These are phyloP conservation scores for Prinsepia uniflora DNA, from an alignment of 306 rosid genomes.

Conservation along the genomic window DNA sequence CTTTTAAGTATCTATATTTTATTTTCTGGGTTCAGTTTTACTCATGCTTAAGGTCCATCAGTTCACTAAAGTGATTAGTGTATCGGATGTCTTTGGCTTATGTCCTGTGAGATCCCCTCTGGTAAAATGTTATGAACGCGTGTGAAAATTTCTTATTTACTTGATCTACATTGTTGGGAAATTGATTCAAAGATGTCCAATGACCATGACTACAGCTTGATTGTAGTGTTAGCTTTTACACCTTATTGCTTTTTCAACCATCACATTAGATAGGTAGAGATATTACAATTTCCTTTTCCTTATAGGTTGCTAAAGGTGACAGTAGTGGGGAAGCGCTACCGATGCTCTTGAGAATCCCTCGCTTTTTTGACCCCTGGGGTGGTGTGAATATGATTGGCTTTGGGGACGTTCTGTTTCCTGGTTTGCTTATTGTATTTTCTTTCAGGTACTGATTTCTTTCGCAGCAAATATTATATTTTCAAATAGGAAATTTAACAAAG, in stretches of 20 bases:
- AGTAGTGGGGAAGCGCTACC: slow-evolving; percentile 85
- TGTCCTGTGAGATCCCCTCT: background rate
- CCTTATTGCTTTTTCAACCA: background rate
- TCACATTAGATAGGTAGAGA: background rate
- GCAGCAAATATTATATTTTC: background rate
- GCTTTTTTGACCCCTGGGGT: slow-evolving; percentile 80
- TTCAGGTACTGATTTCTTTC: slow-evolving; percentile 52
- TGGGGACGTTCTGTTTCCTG: slow-evolving; percentile 95
- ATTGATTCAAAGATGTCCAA: background rate
- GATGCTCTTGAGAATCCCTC: slow-evolving; percentile 87
- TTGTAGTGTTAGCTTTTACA: background rate
- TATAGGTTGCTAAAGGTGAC: slow-evolving; percentile 85
- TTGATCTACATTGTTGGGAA: background rate
- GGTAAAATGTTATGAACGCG: background rate
- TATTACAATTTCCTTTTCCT: slow-evolving; percentile 14
- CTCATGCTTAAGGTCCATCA: background rate
- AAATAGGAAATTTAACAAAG: background rate
- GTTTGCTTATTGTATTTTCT: slow-evolving; percentile 79
- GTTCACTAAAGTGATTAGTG: background rate
- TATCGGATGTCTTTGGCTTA: background rate
- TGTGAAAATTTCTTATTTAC: background rate
- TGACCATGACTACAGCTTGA: background rate
- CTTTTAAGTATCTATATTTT: background rate
- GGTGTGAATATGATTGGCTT: slow-evolving; percentile 95
- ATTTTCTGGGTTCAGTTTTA: background rate